Evolutionary conservation across 805 yeast genomes (phyloP), one percentile per base, ranked within the genome.

Genomic region (Vanderwaltozyma tropicalis): DNA sequence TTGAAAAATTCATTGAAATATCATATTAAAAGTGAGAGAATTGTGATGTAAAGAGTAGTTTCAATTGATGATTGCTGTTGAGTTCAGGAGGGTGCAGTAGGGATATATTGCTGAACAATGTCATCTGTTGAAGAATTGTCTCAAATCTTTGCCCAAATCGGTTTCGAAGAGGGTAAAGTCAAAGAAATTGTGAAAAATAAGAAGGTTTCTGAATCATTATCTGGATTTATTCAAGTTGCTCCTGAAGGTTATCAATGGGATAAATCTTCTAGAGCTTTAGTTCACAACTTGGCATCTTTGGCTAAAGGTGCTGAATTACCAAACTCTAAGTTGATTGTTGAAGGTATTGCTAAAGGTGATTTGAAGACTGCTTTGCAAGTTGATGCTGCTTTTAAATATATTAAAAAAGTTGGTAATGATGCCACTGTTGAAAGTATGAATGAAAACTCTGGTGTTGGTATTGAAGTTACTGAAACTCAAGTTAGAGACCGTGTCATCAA

Each of bases 111-210:
- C 5, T 7, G 5, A 14, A 18, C 10, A 22, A 52, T 53, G 59
- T 42, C 54, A 24, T 55, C 60, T 25, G 51, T 63, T 20, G 72
- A 66, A 26, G 63, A 56, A 15, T 47, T 68, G 14, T 53, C 64
- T 18, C 41, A 46, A 22, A 48, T 50, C 4, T 60, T 68, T 36
- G 47, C 54, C 38, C 43, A 47, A n/a, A 46, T 80, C 41, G 94
- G 94, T 12, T 75, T 83, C 47, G 76, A 72, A 48, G 89, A 80
- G 14, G 68, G 76, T 48, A 85, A 84, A 58, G 69, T 83, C 42
- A 74, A 76, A 35, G 97, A 92, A 55, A 79, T 87, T 40, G 60
- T 76, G 40, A 89, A 86, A 60, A 89, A 92, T 66, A 78, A 78
- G 57, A 88, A 88, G 60, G 94, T 88, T 29, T 73, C 89, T 14